Evolutionary conservation across 1,139 yeast genomes (phyloP), one percentile per base, ranked within the genome.

Genomic region (Geotrichum cucujoidarum): DNA sequence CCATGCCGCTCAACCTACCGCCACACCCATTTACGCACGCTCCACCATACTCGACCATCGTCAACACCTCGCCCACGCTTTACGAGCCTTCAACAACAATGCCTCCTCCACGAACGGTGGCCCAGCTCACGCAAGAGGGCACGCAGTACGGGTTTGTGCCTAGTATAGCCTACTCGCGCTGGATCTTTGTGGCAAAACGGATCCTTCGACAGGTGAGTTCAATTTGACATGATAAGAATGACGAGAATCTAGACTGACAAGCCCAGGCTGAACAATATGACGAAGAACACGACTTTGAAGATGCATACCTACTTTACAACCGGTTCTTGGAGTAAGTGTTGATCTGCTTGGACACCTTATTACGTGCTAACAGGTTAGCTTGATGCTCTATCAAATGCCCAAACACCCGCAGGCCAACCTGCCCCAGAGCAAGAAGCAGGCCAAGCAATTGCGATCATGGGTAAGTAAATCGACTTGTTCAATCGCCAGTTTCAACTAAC

Each of bases 291-390:
- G 64, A 69, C 14, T 60, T 62, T 43, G 72, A 68, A 35, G 74
- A 75, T 51, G 76, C 81, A 1, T 77, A 72, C 54, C 60, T 75
- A n/a, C 60, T 77, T 43, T 75, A 75, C 56, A 60, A 71, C 32
- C 60, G 82, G 47, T 75, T 72, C 55, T 69, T 77, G 6, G 78
- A 77, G 58, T 58, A 46, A 43, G 60, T 55, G 10, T 18, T 7
- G 3, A n/a, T 20, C 6, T 37, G 3, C 24, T 27, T 18, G 16
- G 24, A 17, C 20, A 3, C 22, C 14, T 20, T 27, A 14, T 34
- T 25, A 24, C 7, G 13, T 13, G n/a, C 29, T 34, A 40, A 45
- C 43, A 8, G 7, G 16, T 7, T 25, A 55, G 57, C 49, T 64
- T 78, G 46, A 67, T 77, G 34, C 68, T 74, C 48, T 71, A 75